Base-by-base conservation (phyloP, 306 rosid species). In the Crotalaria pallida region DNA sequence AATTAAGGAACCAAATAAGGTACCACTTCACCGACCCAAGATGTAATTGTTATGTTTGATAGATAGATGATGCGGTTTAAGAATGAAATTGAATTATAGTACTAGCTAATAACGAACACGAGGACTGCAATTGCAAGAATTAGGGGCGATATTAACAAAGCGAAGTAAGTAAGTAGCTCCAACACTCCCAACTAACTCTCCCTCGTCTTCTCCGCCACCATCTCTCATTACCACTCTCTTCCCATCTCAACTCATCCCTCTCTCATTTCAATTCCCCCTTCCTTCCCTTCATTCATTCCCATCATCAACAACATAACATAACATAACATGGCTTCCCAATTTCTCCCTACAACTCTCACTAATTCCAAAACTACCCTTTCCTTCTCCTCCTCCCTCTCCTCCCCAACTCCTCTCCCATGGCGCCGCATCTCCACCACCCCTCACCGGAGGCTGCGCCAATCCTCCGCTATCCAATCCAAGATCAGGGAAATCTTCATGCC, bases 401-500 rank as follows among this genome's bases (percentile, higher is more conserved):
- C 83, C 68, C n/a, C n/a, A n/a, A 21, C 79, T 6, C 40, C 83
- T 64, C 81, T 82, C 48, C 84, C 85, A 77, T 65, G 67, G 4
- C 72, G 71, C 57, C 43, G 66, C 15, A 9, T 71, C 58, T 34
- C 36, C 82, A 34, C 22, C 72, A 45, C 59, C 31, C 74, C 81
- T 18, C 77, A 79, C 48, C 85, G 90, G 65, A 70, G 88, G 18
- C n/a, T n/a, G n/a, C 31, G 5, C 0, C 15, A 50, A n/a, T 83
- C 82, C 7, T 66, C 78, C 12, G 56, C 76, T 3, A 77, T 92
- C 64, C 87, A 77, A 44, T 53, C 91, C 59, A 92, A 88, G 89
- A 88, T 92, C 85, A 76, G 98, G 7, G 98, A 92, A 84, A 92
- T 92, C 84, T 89, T 89, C 87, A 92, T 92, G 98, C 98, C 98